Conservation (phyloP, 371 early-diverging fungal species). For the Mortierella sp. region DNA sequence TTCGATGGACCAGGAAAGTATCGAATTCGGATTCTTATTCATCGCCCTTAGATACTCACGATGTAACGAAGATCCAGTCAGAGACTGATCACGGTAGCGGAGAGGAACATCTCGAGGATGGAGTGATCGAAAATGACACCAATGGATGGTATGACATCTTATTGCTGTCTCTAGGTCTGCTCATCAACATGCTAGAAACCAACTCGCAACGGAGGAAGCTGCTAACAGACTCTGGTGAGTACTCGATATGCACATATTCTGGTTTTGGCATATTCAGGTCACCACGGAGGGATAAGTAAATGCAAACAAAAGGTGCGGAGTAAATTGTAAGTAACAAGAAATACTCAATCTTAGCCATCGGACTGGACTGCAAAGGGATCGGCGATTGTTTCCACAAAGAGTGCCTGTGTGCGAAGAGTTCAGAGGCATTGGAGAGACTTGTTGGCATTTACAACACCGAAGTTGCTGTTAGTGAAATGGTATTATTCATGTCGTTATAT, state of each 20-base stretch:
- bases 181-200: conserved; percentile 46
- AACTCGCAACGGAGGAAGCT: conserved; percentile 16
- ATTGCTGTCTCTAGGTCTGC: conserved; percentile 33
- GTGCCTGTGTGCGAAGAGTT: conserved; percentile 36
- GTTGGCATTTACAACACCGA: conserved; percentile 45
- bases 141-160: conserved; percentile 52
- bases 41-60: background rate
- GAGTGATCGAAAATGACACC: conserved; percentile 17
- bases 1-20: background rate
- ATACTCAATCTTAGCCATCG: conserved; percentile 20
- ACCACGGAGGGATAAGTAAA: background rate
- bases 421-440: conserved; percentile 35
- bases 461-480: conserved; percentile 36
- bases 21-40: background rate
- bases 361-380: conserved; percentile 34
- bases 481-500: background rate
- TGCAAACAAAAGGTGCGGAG: too few species aligned
- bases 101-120: background rate
- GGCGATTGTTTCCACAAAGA: conserved; percentile 36
- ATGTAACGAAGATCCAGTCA: background rate
- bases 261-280: background rate
- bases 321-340: background rate
- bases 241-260: background rate
- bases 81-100: background rate
- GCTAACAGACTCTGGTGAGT: conserved; percentile 23